A percentile compares a stretch with the other conserved stretches of the same genome.
These are phyloP conservation scores for Brasenia schreberi DNA, from an alignment of 164 flowering plant species.

Conservation along the genomic window DNA sequence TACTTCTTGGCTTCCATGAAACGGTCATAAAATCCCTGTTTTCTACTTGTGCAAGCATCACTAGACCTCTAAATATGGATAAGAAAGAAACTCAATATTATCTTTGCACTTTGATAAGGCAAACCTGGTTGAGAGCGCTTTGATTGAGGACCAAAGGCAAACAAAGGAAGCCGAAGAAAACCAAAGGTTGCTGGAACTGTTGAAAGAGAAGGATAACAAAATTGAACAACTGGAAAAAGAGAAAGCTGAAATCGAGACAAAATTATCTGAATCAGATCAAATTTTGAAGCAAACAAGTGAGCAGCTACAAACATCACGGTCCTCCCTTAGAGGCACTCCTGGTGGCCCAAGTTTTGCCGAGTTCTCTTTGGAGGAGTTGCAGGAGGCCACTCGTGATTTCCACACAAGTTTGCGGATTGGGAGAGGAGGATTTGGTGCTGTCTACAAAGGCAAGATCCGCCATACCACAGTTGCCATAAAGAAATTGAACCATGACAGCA, in stretches of 20 bases:
- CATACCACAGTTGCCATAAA: slow-evolving; percentile 71
- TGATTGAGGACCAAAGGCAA: not conserved
- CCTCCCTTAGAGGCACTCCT: not conserved
- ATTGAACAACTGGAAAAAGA: not conserved
- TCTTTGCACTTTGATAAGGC: not conserved
- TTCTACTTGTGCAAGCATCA: too few species aligned
- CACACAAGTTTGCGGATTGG: slow-evolving; percentile 25
- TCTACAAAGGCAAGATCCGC: slow-evolving; percentile 51
- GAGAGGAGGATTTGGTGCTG: slow-evolving; percentile 81
- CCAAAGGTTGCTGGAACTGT: not conserved
- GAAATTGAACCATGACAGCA: slow-evolving; percentile 39
- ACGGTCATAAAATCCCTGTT: too few species aligned
- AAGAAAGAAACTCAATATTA: too few species aligned
- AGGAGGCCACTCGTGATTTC: not conserved
- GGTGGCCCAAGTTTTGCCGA: not conserved
- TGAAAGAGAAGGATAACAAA: not conserved
- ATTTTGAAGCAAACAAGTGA: not conserved
- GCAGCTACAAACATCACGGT: not conserved
- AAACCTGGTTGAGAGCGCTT: not conserved
- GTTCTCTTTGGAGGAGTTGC: not conserved
- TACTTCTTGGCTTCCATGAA: too few species aligned
- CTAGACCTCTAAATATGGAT: too few species aligned
- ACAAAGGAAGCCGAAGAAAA: not conserved
- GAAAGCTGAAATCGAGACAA: not conserved
- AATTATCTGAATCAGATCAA: not conserved